Percentiles rank a stretch among this genome's conserved stretches.
phyloP scores from a whole-genome alignment of 352 stramenopile genomes.

The Phytopythium helicoides region DNA sequence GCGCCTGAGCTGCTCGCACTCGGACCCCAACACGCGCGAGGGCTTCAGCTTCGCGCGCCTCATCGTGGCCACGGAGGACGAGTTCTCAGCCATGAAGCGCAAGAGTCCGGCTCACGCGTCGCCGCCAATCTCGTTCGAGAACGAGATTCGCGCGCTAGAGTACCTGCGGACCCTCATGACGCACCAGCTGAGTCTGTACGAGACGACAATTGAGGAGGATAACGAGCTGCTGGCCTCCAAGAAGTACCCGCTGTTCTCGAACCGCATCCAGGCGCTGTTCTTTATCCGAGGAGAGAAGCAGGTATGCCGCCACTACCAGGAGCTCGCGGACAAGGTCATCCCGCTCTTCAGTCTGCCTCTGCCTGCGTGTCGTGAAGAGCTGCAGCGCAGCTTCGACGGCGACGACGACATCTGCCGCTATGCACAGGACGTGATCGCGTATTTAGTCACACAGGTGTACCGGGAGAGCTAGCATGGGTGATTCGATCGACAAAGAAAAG shows the following conservation, averaged over 20 bases:
- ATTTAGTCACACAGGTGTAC: slow-evolving; percentile 86
- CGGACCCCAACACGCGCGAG: slow-evolving; percentile 82
- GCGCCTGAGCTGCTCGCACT: slow-evolving; percentile 83
- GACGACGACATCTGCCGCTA: slow-evolving; percentile 85
- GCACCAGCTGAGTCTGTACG: slow-evolving; percentile 78
- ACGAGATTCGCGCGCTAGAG: slow-evolving; percentile 77
- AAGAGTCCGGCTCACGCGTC: slow-evolving; percentile 47
- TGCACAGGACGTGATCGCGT: slow-evolving; percentile 84
- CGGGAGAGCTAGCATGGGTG: slow-evolving; percentile 45
- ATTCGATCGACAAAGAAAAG: too few species aligned
- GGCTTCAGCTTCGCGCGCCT: slow-evolving; percentile 83
- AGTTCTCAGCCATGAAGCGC: slow-evolving; percentile 83
- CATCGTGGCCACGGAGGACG: slow-evolving; percentile 80
- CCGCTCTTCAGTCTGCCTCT: slow-evolving; percentile 81
- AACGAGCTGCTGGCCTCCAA: slow-evolving; percentile 79
- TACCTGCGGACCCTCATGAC: slow-evolving; percentile 77
- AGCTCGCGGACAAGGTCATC: slow-evolving; percentile 79
- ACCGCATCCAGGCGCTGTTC: slow-evolving; percentile 86
- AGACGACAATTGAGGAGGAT: slow-evolving; percentile 86
- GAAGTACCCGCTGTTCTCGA: slow-evolving; percentile 80
- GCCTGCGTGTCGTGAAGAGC: slow-evolving; percentile 59
- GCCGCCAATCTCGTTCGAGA: slow-evolving; percentile 79
- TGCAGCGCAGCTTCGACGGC: slow-evolving; percentile 71
- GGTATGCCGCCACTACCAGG: slow-evolving; percentile 80
- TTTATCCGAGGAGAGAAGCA: slow-evolving; percentile 90